Evolutionary conservation across 2,329 filamentous ascomycete genomes (phyloP).

Genomic region (Ophiocordyceps camponoti-rufipedis): DNA sequence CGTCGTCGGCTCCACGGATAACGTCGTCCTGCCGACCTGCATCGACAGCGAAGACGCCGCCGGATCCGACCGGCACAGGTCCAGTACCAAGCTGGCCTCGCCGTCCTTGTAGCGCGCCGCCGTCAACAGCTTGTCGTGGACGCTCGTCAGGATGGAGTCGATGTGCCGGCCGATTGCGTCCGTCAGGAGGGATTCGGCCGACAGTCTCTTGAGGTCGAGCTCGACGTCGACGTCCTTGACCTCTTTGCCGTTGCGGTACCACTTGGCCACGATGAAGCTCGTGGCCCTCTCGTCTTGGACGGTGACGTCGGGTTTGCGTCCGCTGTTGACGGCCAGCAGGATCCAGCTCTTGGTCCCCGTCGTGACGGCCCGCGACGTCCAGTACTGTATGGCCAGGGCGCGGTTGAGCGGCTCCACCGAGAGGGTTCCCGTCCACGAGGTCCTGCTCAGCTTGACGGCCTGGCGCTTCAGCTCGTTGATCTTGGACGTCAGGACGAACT

Average conservation of each 20-base stretch:
- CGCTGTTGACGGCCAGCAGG: constrained; percentile 64
- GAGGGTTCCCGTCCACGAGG: constrained; percentile 62
- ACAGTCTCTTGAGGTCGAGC: constrained; percentile 49
- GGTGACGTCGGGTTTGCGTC: constrained; percentile 24
- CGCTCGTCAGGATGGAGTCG: constrained; percentile 49
- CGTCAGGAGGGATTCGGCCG: constrained; percentile 55
- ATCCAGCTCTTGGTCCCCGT: constrained; percentile 71
- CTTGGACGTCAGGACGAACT: constrained; percentile 78
- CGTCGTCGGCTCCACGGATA: constrained; percentile 60
- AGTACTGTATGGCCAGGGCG: constrained; percentile 79
- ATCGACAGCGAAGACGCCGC: constrained; percentile 49
- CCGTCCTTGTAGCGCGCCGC: constrained; percentile 43
- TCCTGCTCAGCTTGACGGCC: constrained; percentile 48
- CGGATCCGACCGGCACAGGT: constrained; percentile 41
- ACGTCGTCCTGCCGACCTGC: constrained; percentile 43
- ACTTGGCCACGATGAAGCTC: constrained; percentile 47
- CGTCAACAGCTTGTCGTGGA: constrained; percentile 39
- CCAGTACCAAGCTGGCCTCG: constrained; percentile 38
- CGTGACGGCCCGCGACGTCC: constrained; percentile 39
- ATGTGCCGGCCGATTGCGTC: constrained; percentile 60
- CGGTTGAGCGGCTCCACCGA: constrained; percentile 66
- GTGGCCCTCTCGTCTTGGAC: constrained; percentile 21
- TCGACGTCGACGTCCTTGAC: constrained; percentile 48
- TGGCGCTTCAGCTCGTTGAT: constrained; percentile 68
- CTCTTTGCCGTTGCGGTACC: constrained; percentile 72